These are phyloP conservation scores for Cordyceps militaris DNA, from an alignment of 2,329 filamentous ascomycete species.

Conservation along the genomic window DNA sequence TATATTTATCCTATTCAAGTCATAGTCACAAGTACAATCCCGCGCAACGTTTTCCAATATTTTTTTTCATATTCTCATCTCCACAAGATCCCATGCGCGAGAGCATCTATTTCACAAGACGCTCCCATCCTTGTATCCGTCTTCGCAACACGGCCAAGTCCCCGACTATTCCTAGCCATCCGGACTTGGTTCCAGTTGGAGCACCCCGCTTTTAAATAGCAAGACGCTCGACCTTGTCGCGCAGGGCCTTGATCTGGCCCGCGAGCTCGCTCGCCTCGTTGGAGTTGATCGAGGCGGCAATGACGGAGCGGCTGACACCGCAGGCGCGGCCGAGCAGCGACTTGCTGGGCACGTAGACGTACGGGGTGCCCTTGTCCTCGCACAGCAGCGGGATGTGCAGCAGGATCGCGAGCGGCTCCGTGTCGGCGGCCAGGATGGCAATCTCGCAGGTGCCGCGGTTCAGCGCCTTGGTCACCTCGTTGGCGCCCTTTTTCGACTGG, in stretches of 20 bases:
- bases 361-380: conserved; percentile 64
- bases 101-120: conserved; percentile 7
- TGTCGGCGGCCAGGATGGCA: conserved; percentile 84
- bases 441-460: conserved; percentile 89
- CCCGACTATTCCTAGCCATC: not conserved
- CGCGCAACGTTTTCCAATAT: not conserved
- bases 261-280: conserved; percentile 86
- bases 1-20: conserved; percentile 2
- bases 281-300: conserved; percentile 80
- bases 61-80: not conserved
- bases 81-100: not conserved
- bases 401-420: conserved; percentile 75
- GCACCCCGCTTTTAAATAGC: conserved; percentile 63
- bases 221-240: conserved; percentile 92
- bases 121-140: not conserved
- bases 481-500: conserved; percentile 85
- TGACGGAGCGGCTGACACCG: conserved; percentile 82
- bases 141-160: not conserved
- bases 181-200: not conserved
- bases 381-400: conserved; percentile 83
- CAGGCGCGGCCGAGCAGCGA: conserved; percentile 82
- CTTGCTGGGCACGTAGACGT: conserved; percentile 70
- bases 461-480: conserved; percentile 77
- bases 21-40: not conserved
- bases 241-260: conserved; percentile 78